phyloP scores from a whole-genome alignment of 2,329 filamentous ascomycete genomes.

The Clonostachys solani region DNA sequence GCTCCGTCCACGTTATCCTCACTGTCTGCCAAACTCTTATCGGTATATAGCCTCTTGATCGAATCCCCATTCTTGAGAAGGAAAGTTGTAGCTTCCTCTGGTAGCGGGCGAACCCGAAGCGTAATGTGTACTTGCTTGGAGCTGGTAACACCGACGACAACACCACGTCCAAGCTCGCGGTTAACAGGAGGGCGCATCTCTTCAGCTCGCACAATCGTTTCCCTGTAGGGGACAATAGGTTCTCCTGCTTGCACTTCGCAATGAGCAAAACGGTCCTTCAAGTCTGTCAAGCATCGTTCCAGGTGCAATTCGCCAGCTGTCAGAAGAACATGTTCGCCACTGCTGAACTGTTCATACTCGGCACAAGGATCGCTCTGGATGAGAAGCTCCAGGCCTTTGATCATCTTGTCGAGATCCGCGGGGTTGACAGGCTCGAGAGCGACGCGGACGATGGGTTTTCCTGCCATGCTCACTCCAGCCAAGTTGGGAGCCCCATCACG shows the following conservation, averaged over 20 bases:
- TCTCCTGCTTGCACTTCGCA: slow-evolving; percentile 94
- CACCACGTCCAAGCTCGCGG: slow-evolving; percentile 81
- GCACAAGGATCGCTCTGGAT: slow-evolving; percentile 96
- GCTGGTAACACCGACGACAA: slow-evolving; percentile 68
- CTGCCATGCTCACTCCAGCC: slow-evolving; percentile 74
- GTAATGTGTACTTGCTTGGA: slow-evolving; percentile 83
- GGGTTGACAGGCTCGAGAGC: slow-evolving; percentile 92
- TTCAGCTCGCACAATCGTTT: slow-evolving; percentile 80
- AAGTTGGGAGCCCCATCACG: slow-evolving; percentile 85
- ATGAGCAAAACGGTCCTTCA: slow-evolving; percentile 85
- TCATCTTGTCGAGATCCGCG: slow-evolving; percentile 90
- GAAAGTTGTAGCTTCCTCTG: slow-evolving; percentile 76
- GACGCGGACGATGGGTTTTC: slow-evolving; percentile 90
- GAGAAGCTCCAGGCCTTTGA: slow-evolving; percentile 77
- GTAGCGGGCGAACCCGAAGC: slow-evolving; percentile 75
- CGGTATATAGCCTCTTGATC: slow-evolving; percentile 75
- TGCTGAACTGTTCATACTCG: slow-evolving; percentile 88
- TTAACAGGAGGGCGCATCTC: slow-evolving; percentile 91
- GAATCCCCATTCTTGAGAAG: slow-evolving; percentile 74
- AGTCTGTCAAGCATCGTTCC: slow-evolving; percentile 88
- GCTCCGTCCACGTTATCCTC: slow-evolving; percentile 26
- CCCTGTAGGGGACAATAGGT: slow-evolving; percentile 91
- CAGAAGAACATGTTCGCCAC: slow-evolving; percentile 89
- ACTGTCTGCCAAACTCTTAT: slow-evolving; percentile 45
- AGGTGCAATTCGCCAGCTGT: slow-evolving; percentile 94